Evolutionary conservation across 148 eudicot genomes (phyloP).

Genomic region (Fagopyrum esculentum): DNA sequence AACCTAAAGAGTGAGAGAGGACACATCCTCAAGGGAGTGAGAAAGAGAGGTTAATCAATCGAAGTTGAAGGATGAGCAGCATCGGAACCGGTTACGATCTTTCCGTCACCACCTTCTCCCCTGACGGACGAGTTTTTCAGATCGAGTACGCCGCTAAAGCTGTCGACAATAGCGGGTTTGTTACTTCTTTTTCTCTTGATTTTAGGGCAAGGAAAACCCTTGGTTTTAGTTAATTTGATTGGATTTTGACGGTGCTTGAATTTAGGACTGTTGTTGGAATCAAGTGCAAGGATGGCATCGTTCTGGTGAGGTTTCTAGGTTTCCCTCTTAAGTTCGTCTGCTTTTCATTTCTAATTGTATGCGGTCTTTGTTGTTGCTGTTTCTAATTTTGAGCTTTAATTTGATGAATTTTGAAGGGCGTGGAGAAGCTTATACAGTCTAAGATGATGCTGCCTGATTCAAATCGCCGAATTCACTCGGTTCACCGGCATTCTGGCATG

Average conservation of each 20-base stretch:
- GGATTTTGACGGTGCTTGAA: neutral
- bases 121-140: slow-evolving; percentile 41
- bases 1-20: slow-evolving; percentile 9
- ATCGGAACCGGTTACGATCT: slow-evolving; percentile 41
- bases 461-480: slow-evolving; percentile 82
- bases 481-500: slow-evolving; percentile 92
- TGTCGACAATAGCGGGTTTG: slow-evolving; percentile 37
- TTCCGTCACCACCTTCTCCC: slow-evolving; percentile 40
- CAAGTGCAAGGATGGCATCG: slow-evolving; percentile 82
- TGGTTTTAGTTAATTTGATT: slow-evolving; percentile 5
- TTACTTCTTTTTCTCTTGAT: neutral
- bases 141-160: slow-evolving; percentile 40
- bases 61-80: slow-evolving; percentile 28
- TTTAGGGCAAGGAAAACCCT: neutral
- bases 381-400: neutral
- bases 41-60: slow-evolving; percentile 3
- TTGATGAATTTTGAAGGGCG: slow-evolving; percentile 40
- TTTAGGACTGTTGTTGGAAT: slow-evolving; percentile 65
- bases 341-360: neutral
- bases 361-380: neutral
- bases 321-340: neutral
- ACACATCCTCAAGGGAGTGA: too few relatives aligned
- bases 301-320: slow-evolving; percentile 37
- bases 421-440: slow-evolving; percentile 83
- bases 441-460: slow-evolving; percentile 98